Conservation (phyloP, 257 asterid genomes). For the Jacaranda copaia region DNA sequence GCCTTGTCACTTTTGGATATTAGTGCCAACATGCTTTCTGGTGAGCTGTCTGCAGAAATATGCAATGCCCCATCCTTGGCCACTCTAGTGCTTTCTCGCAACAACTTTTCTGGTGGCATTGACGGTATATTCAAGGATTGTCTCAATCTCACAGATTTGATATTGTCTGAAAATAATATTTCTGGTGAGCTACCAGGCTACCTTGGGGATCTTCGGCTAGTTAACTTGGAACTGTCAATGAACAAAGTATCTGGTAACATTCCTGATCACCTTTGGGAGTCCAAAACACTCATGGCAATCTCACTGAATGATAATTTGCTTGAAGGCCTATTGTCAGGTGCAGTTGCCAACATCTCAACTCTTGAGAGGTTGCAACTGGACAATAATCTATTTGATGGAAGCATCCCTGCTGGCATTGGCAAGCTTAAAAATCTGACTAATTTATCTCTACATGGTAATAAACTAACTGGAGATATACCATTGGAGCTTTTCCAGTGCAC, state of each 20-base stretch:
- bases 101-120: constrained; percentile 66
- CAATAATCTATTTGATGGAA: constrained; percentile 64
- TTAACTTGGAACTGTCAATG: constrained; percentile 63
- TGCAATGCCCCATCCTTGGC: constrained; percentile 62
- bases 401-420: constrained; percentile 66
- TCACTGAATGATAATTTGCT: constrained; percentile 56
- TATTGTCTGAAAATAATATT: constrained; percentile 65
- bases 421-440: constrained; percentile 69
- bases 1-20: constrained; percentile 56
- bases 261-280: constrained; percentile 73
- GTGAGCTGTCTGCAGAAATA: constrained; percentile 57
- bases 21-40: constrained; percentile 63
- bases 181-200: constrained; percentile 73
- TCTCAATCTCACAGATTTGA: constrained; percentile 53
- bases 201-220: constrained; percentile 62
- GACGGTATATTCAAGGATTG: constrained; percentile 54
- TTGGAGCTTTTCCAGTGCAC: constrained; percentile 68
- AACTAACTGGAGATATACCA: constrained; percentile 66
- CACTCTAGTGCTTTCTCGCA: constrained; percentile 54
- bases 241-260: constrained; percentile 64
- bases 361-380: constrained; percentile 66
- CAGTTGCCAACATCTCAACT: constrained; percentile 40
- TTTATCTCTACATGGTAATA: constrained; percentile 76
- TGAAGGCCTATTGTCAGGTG: constrained; percentile 55
- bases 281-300: constrained; percentile 66